Percentiles rank a stretch among this genome's conserved stretches.
phyloP scores from a whole-genome alignment of 176 grass and related monocot species.

The Phyllostachys edulis region DNA sequence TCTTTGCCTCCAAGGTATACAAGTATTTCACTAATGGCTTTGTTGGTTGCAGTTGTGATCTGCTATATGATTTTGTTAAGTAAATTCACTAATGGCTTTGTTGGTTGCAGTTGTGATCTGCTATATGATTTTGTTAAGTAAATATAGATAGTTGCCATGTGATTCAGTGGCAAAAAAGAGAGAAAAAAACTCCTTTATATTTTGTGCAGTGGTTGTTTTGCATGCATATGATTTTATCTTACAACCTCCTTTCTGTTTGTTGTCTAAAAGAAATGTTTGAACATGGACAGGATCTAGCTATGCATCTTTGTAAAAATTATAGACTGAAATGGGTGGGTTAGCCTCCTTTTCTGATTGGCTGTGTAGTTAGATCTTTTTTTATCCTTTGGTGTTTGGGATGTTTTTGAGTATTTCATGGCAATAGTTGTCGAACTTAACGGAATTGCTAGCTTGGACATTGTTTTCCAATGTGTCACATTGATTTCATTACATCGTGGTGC shows the following conservation, averaged over 20 bases:
- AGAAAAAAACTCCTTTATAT: not conserved
- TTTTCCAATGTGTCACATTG: no score
- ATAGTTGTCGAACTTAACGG: not conserved
- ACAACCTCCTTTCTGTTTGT: not conserved
- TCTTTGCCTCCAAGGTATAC: constrained; percentile 94
- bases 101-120: not conserved
- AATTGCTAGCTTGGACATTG: not conserved
- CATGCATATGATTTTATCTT: not conserved
- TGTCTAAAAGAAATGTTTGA: not conserved
- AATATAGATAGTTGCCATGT: constrained; percentile 8
- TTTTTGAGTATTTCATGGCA: not conserved
- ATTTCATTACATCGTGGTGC: constrained; percentile 1
- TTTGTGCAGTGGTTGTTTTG: not conserved
- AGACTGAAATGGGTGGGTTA: not conserved
- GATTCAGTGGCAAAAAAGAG: not conserved
- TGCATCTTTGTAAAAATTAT: not conserved
- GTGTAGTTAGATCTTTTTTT: not conserved
- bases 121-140: not conserved
- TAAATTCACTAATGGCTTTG: not conserved
- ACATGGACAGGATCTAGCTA: not conserved
- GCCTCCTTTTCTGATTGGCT: not conserved
- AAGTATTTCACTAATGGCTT: not conserved
- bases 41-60: constrained; percentile 4
- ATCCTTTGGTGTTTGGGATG: not conserved
- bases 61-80: not conserved